phyloP scores from a whole-genome alignment of 2,329 filamentous ascomycete genomes.

The Exophiala oligosperma region DNA sequence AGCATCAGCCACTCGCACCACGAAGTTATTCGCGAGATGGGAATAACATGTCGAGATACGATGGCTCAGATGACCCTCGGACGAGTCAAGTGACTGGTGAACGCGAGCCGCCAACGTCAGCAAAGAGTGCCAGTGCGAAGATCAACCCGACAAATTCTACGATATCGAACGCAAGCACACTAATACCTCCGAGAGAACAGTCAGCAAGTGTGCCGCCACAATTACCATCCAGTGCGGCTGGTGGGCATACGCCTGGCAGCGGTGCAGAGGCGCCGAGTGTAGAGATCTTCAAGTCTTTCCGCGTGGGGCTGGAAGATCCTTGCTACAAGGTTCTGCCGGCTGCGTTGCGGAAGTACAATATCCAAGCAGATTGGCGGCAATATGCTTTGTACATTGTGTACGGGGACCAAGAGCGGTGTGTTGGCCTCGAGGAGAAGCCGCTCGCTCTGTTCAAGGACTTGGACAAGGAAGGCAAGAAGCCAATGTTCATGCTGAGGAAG shows the following conservation, averaged over 20 bases:
- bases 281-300: conserved; percentile 98
- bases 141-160: conserved; percentile 23
- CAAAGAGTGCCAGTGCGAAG: conserved; percentile 25
- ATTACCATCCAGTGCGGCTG: conserved; percentile 21
- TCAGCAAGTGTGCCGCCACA: conserved; percentile 27
- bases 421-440: conserved; percentile 89
- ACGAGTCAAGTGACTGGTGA: conserved; percentile 28
- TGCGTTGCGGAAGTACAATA: conserved; percentile 96
- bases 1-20: conserved; percentile 45
- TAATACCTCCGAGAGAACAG: conserved; percentile 25
- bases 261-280: conserved; percentile 53
- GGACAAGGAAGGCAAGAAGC: conserved; percentile 94
- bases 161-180: conserved; percentile 28
- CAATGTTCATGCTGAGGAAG: conserved; percentile 95
- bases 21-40: conserved; percentile 44
- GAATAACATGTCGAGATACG: conserved; percentile 35
- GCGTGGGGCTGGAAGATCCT: conserved; percentile 95
- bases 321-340: conserved; percentile 96
- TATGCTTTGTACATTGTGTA: conserved; percentile 98
- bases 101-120: conserved; percentile 32
- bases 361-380: conserved; percentile 95
- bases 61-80: conserved; percentile 39
- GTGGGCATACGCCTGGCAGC: conserved; percentile 17
- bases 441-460: conserved; percentile 96
- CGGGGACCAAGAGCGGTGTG: conserved; percentile 93